Conservation (phyloP, 75 land plant species). For the Larix kaempferi region DNA sequence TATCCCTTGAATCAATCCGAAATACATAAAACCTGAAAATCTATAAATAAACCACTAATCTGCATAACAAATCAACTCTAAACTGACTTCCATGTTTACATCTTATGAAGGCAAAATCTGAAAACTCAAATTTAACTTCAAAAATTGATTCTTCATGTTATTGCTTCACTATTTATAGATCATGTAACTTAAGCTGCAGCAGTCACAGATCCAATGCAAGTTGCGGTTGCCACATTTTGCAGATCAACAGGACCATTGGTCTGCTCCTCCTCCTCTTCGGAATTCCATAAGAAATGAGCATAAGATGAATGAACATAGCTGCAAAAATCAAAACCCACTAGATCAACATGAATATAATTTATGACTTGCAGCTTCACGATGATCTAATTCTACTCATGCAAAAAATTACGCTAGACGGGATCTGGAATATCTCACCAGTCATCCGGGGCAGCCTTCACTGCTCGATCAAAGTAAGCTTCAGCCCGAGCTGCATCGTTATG, state of each 20-base stretch:
- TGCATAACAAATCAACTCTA: no score
- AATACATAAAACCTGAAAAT: no score
- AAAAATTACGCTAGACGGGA: no score
- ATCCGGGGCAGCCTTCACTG: constrained; percentile 53
- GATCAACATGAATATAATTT: neutral
- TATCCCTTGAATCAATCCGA: no score
- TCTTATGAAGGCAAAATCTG: no score
- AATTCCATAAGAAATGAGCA: constrained; percentile 69
- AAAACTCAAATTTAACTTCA: no score
- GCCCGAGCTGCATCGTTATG: constrained; percentile 39
- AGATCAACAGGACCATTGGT: neutral
- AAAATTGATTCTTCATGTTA: no score
- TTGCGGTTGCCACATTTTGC: no score
- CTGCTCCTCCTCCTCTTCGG: constrained; percentile 52
- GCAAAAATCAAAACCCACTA: constrained; percentile 13
- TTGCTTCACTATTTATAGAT: no score
- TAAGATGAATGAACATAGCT: constrained; percentile 62
- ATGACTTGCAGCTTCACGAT: no score
- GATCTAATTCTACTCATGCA: neutral
- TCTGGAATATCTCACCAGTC: constrained; percentile 16
- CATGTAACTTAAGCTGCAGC: neutral
- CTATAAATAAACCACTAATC: no score
- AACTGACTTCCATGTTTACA: no score
- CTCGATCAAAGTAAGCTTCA: constrained; percentile 42
- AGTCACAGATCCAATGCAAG: neutral